Conservation (phyloP, 306 rosid genomes). For the Rubus parviflorus region DNA sequence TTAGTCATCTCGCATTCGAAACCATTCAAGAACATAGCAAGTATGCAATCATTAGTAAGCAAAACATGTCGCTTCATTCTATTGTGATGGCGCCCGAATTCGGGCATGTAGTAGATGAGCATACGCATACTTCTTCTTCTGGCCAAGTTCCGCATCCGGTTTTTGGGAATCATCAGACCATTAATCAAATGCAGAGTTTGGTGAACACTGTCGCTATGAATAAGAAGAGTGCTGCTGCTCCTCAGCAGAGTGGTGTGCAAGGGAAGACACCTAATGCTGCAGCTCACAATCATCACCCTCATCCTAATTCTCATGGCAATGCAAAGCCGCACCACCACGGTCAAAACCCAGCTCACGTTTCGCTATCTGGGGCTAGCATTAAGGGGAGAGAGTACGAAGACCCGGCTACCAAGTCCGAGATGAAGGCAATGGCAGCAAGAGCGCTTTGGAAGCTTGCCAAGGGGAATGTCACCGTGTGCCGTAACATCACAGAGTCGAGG, state of each 20-base stretch:
- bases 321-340: slow-evolving; percentile 5
- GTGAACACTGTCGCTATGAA: slow-evolving; percentile 30
- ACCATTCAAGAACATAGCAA: slow-evolving; percentile 79
- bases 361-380: slow-evolving; percentile 41
- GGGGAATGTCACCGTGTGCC: slow-evolving; percentile 56
- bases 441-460: slow-evolving; percentile 64
- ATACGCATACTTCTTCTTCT: neutral
- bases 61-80: slow-evolving; percentile 53
- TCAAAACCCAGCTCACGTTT: slow-evolving; percentile 4
- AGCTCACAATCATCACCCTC: neutral
- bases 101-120: too few relatives aligned
- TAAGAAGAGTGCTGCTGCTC: neutral
- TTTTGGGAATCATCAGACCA: neutral
- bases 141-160: slow-evolving; percentile 28
- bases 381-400: slow-evolving; percentile 76
- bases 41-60: slow-evolving; percentile 46
- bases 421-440: slow-evolving; percentile 77
- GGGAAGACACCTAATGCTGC: neutral
- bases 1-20: slow-evolving; percentile 75
- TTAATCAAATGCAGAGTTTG: slow-evolving; percentile 33
- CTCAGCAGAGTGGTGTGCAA: neutral
- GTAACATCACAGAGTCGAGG: slow-evolving; percentile 63
- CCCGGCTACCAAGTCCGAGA: slow-evolving; percentile 50
- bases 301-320: neutral
- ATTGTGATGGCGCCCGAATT: slow-evolving; percentile 37